Conservation (phyloP, 441 rosid genomes). For the Capsella rubella region DNA sequence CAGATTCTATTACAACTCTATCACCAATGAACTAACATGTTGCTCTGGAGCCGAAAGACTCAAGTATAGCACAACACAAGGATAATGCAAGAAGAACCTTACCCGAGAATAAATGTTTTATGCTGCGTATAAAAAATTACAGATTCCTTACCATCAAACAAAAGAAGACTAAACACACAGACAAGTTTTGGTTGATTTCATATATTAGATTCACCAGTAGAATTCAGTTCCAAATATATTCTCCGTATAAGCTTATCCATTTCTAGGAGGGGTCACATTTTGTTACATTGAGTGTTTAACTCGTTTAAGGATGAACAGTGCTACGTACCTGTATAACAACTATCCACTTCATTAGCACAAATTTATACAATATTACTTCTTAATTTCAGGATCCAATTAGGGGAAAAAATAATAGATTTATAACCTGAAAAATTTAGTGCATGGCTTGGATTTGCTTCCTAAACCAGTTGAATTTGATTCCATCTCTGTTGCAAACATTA, state of each 20-base stretch:
- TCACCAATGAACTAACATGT: background rate
- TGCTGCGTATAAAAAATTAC: conserved; percentile 20
- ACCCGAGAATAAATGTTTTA: background rate
- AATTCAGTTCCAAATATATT: conserved; percentile 18
- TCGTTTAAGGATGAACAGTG: conserved; percentile 26
- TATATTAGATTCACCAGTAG: conserved; percentile 25
- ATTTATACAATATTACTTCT: conserved; percentile 14
- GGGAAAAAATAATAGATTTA: background rate
- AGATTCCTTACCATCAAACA: conserved; percentile 28
- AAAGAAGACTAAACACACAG: conserved; percentile 19
- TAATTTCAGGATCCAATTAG: conserved; percentile 8
- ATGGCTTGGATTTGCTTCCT: conserved; percentile 99
- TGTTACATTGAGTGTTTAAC: conserved; percentile 28
- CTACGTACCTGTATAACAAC: conserved; percentile 38
- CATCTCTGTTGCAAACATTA: conserved; percentile 90
- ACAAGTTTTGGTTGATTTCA: conserved; percentile 26
- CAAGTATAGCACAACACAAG: background rate
- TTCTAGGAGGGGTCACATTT: conserved; percentile 22
- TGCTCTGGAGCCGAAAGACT: background rate
- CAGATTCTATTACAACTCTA: background rate
- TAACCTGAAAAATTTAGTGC: conserved; percentile 99
- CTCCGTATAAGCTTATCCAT: conserved; percentile 33
- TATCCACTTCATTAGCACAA: conserved; percentile 36
- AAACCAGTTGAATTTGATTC: conserved; percentile 94
- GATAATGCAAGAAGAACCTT: conserved; percentile 16